Percentiles rank a stretch among this genome's conserved stretches.
Evolutionary conservation across 495 filamentous ascomycete genomes (phyloP).

Genomic region (Amphirosellinia nigrospora): DNA sequence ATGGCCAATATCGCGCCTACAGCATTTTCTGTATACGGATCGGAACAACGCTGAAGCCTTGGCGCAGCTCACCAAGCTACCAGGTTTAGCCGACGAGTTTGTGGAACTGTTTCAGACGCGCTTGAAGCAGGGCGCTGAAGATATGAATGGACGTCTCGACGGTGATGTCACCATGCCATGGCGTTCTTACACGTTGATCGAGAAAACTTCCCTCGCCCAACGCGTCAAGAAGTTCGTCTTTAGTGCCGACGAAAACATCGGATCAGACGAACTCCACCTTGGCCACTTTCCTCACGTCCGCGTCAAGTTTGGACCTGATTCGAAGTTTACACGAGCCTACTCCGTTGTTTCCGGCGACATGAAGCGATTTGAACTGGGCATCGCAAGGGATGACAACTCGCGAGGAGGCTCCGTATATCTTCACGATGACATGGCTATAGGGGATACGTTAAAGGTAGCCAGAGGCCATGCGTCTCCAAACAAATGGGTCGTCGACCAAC

Average conservation of each 20-base stretch:
- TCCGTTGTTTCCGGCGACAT: slow-evolving; percentile 47
- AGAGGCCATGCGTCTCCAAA: slow-evolving; percentile 32
- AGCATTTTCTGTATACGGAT: slow-evolving; percentile 49
- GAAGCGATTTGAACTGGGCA: slow-evolving; percentile 43
- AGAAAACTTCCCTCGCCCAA: slow-evolving; percentile 31
- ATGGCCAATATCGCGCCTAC: slow-evolving; percentile 51
- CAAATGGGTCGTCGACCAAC: slow-evolving; percentile 26
- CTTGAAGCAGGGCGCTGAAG: slow-evolving; percentile 33
- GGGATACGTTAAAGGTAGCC: slow-evolving; percentile 56
- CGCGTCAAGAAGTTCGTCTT: slow-evolving; percentile 37
- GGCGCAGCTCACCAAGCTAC: slow-evolving; percentile 41
- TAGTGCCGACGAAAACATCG: slow-evolving; percentile 23
- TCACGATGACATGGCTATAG: slow-evolving; percentile 38
- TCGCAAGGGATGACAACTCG: slow-evolving; percentile 44
- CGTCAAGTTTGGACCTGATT: slow-evolving; percentile 36
- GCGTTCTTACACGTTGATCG: slow-evolving; percentile 33
- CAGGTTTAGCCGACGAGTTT: slow-evolving; percentile 45
- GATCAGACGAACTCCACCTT: slow-evolving; percentile 28
- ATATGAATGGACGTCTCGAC: slow-evolving; percentile 31
- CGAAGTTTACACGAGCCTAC: slow-evolving; percentile 41
- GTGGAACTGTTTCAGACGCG: slow-evolving; percentile 30
- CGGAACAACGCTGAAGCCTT: slow-evolving; percentile 43
- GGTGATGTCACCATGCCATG: slow-evolving; percentile 35
- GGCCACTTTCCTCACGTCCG: slow-evolving; percentile 37
- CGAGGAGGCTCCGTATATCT: slow-evolving; percentile 47